Base-by-base conservation (phyloP, 495 filamentous ascomycete species). In the Aspergillus affinis region DNA sequence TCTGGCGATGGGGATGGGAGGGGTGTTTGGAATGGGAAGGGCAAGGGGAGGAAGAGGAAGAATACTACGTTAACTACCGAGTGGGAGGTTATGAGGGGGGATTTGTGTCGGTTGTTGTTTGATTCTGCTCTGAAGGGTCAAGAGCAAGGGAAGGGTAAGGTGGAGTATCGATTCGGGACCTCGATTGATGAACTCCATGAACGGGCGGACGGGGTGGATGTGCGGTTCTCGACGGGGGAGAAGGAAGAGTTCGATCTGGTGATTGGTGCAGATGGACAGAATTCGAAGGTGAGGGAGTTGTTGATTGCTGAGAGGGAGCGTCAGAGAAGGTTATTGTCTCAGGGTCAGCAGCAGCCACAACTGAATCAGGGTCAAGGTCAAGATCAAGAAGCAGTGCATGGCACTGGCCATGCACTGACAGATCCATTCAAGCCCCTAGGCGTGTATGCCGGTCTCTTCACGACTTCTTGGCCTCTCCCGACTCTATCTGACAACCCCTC, bases 211-310 rank as follows among this genome's bases (percentile, higher is more conserved):
- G 17, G 23, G 1, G 73, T 74, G 7, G 62, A 70, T 0, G 81
- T 81, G 4, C 54, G 9, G 1, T 78, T 83, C 56, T 64, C 65
- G 5, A 66, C 78, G 57, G 75, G 76, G 1, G 51, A 20, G 13
- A 59, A 49, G 26, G 66, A 65, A 6, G 61, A 54, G 1, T 85
- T 71, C 64, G 81, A 85, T 65, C 63, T 84, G 23, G 53, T 84
- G 3, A 73, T 85, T 45, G 81, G 66, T 5, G 78, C 78, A 1
- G 82, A 85, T 68, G 83, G 83, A 4, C 57, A 72, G 4, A 62
- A 71, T 10, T 84, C 82, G 0, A 62, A 58, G 6, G 78, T 72
- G 4, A 68, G 82, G 6, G 65, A 53, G 30, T 62, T 76, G 55
- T 74, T 78, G 50, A 55, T 78, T 7, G 66, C 61, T 51, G 23